Percentiles rank a stretch among this genome's conserved stretches.
Conservation (phyloP, 441 rosid species). For the Pelargonium fulgidum region DNA sequence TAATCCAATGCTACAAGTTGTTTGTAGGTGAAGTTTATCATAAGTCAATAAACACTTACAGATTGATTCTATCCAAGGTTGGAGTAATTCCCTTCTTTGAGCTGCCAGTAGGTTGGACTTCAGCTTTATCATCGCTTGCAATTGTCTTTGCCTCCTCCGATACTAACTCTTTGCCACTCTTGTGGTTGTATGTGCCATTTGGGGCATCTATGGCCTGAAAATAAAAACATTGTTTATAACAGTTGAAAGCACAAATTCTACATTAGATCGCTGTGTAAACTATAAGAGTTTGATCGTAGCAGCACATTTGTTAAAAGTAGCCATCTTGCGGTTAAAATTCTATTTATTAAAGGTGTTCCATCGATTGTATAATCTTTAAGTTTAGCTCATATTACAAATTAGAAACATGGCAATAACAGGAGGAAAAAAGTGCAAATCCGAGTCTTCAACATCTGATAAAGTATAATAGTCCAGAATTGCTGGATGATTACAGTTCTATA, state of each 20-base stretch:
- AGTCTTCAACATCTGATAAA: no score
- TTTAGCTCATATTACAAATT: no score
- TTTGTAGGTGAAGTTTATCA: background rate
- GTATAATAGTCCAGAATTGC: no score
- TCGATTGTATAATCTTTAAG: no score
- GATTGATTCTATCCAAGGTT: conserved; percentile 58
- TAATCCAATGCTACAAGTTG: background rate
- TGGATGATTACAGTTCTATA: no score
- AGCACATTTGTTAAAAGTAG: background rate
- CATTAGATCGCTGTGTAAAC: no score
- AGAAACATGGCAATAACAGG: no score
- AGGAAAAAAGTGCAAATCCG: no score
- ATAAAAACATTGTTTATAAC: background rate
- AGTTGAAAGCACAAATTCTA: background rate
- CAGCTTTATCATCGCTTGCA: conserved; percentile 25
- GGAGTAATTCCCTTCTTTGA: conserved; percentile 35
- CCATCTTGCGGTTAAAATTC: no score
- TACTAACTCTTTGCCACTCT: background rate
- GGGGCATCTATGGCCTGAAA: conserved; percentile 38
- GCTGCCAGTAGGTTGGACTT: conserved; percentile 25
- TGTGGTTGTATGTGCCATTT: conserved; percentile 11
- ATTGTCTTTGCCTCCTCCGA: conserved; percentile 19
- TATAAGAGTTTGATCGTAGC: no score
- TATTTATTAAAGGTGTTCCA: no score
- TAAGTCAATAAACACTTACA: conserved; percentile 38